Conservation (phyloP, 2,329 filamentous ascomycete genomes). For the Rutstroemia sp. region DNA sequence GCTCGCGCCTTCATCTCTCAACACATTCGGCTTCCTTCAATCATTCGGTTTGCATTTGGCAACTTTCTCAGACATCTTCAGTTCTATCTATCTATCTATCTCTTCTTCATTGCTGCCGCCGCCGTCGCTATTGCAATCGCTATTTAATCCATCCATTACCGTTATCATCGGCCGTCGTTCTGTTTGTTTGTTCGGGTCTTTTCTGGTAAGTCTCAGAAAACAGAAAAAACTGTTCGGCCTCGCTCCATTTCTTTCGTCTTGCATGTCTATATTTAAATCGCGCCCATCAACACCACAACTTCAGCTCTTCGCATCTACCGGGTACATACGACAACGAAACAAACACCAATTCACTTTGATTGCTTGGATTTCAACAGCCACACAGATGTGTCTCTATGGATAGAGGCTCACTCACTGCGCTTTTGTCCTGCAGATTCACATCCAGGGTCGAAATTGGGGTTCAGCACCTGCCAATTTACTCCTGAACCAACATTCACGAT, state of each 20-base stretch:
- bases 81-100: not conserved
- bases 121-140: not conserved
- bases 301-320: not conserved
- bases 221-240: not conserved
- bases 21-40: not conserved
- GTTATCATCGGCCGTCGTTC: not conserved
- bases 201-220: not conserved
- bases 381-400: not conserved
- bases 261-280: conserved; percentile 1
- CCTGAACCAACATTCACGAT: not conserved
- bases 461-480: not conserved
- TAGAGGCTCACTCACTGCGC: not conserved
- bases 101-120: not conserved
- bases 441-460: not conserved
- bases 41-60: conserved; percentile 2
- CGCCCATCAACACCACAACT: conserved; percentile 1
- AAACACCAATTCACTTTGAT: not conserved
- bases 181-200: not conserved
- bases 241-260: not conserved
- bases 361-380: not conserved
- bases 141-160: not conserved
- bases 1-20: too few relatives aligned
- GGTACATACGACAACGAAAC: not conserved
- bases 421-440: not conserved
- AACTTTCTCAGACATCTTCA: not conserved